phyloP scores from a whole-genome alignment of 495 filamentous ascomycete species.

The Aspergillus heteromorphus region DNA sequence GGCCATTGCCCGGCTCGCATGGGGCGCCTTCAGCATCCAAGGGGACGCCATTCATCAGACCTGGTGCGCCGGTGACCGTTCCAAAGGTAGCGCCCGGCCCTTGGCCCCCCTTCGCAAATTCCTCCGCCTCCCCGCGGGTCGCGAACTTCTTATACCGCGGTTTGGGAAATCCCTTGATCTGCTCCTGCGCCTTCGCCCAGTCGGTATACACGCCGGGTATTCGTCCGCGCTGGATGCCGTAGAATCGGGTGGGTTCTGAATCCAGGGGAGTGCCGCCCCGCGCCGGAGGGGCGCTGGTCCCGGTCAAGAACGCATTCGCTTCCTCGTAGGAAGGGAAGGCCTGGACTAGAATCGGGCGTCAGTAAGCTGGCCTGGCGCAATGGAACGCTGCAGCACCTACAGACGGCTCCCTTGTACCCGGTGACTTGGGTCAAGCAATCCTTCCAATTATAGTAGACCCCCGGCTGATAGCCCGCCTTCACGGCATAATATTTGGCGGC shows the following conservation, averaged over 20 bases:
- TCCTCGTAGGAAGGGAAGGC: slow-evolving; percentile 72
- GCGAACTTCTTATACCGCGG: slow-evolving; percentile 79
- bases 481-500: slow-evolving; percentile 84
- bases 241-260: slow-evolving; percentile 50
- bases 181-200: slow-evolving; percentile 71
- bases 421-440: slow-evolving; percentile 77
- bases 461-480: slow-evolving; percentile 66
- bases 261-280: slow-evolving; percentile 16
- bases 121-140: slow-evolving; percentile 71
- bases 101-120: slow-evolving; percentile 55
- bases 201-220: slow-evolving; percentile 85
- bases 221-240: slow-evolving; percentile 77
- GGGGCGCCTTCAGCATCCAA: slow-evolving; percentile 40
- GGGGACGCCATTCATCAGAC: slow-evolving; percentile 26
- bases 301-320: slow-evolving; percentile 70
- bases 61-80: slow-evolving; percentile 22
- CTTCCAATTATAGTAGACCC: slow-evolving; percentile 79
- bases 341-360: slow-evolving; percentile 57
- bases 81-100: slow-evolving; percentile 16
- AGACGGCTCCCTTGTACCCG: slow-evolving; percentile 78
- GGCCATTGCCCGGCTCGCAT: slow-evolving; percentile 49
- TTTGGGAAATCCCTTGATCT: slow-evolving; percentile 69
- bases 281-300: slow-evolving; percentile 39
- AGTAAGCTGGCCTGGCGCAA: neutral
- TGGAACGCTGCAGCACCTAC: slow-evolving; percentile 48